These are phyloP conservation scores for Massospora cicadina DNA, from an alignment of 371 early-diverging fungal species.

Conservation along the genomic window DNA sequence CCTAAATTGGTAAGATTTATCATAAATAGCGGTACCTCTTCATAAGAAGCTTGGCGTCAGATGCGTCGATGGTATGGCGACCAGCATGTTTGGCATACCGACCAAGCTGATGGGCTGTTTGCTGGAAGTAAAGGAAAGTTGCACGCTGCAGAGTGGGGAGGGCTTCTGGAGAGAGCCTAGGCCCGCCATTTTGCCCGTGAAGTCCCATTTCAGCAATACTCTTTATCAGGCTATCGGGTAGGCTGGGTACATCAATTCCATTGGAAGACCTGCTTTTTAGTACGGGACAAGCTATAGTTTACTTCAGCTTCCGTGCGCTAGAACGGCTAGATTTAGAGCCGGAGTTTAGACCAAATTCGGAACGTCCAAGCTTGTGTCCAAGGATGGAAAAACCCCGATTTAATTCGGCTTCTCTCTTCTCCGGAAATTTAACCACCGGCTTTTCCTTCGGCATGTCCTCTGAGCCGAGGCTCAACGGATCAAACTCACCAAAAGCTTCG, in stretches of 20 bases:
- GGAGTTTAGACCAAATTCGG: not conserved
- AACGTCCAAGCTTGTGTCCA: not conserved
- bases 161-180: not conserved
- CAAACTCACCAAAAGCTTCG: not conserved
- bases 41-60: not conserved
- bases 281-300: not conserved
- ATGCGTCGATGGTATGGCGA: not conserved
- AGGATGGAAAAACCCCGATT: not conserved
- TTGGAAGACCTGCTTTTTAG: not conserved
- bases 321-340: not conserved
- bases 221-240: not conserved
- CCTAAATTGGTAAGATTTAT: not conserved
- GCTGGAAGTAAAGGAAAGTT: not conserved
- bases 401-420: not conserved
- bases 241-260: not conserved
- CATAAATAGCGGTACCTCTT: not conserved
- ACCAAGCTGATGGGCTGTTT: not conserved
- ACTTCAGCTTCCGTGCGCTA: not conserved
- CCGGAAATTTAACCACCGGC: not conserved
- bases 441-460: not conserved
- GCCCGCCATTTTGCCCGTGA: not conserved
- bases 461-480: not conserved
- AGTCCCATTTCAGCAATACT: constrained; percentile 1
- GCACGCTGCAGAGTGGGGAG: not conserved
- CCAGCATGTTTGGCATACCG: constrained; percentile 2